Conservation (phyloP, 2,329 filamentous ascomycete species). For the Chaetomiaceae sp. region DNA sequence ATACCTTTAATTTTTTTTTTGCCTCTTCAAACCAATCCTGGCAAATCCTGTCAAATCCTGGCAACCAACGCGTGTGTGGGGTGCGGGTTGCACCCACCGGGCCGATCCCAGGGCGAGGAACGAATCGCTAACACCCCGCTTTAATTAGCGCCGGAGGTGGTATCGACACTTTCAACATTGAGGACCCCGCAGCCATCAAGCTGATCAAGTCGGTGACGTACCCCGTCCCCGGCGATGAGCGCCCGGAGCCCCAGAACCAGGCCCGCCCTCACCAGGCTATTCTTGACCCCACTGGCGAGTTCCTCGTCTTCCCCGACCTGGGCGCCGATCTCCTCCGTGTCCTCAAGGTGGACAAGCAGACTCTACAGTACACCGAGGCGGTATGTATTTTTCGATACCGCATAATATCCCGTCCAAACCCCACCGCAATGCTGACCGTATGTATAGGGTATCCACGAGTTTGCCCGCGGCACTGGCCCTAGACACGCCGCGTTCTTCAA, state of each 20-base stretch:
- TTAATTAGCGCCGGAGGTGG: slow-evolving; percentile 37
- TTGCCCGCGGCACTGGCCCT: slow-evolving; percentile 55
- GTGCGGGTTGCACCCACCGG: too few relatives aligned
- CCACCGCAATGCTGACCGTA: background rate
- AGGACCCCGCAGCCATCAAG: slow-evolving; percentile 35
- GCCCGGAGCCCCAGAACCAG: slow-evolving; percentile 48
- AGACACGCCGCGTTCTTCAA: slow-evolving; percentile 59
- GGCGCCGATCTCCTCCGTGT: slow-evolving; percentile 58
- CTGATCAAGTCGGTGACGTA: slow-evolving; percentile 39
- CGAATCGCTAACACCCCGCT: background rate
- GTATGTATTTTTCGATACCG: slow-evolving; percentile 1
- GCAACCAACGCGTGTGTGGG: too few relatives aligned
- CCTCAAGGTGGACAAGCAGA: slow-evolving; percentile 49
- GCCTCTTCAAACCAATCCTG: slow-evolving; percentile 5
- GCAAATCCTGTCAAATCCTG: too few relatives aligned
- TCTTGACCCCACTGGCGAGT: slow-evolving; percentile 61
- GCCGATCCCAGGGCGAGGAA: too few relatives aligned
- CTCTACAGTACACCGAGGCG: slow-evolving; percentile 39
- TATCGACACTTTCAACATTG: slow-evolving; percentile 43
- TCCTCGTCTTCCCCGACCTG: slow-evolving; percentile 61
- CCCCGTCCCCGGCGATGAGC: slow-evolving; percentile 35
- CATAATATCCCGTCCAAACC: background rate
- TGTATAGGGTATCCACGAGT: slow-evolving; percentile 34
- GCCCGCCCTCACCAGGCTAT: slow-evolving; percentile 63
- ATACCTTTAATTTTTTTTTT: too few relatives aligned